A percentile compares a stretch with the other conserved stretches of the same genome.
These are phyloP conservation scores for Setomelanomma holmii DNA, from an alignment of 2,329 filamentous ascomycete species.

Conservation along the genomic window DNA sequence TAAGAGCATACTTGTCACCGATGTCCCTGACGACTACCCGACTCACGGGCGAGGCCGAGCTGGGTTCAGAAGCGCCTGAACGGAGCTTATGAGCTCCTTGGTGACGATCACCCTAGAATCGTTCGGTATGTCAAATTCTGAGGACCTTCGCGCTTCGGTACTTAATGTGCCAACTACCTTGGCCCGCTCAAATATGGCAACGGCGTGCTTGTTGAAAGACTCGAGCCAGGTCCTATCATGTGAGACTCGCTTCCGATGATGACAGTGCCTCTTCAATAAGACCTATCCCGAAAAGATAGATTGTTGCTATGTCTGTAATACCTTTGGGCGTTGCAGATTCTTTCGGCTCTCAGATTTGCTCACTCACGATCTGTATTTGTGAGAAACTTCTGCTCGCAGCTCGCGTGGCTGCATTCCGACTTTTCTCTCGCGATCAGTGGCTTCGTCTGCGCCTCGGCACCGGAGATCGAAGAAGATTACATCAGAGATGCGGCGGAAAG, in stretches of 20 bases:
- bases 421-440: conserved; percentile 14
- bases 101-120: conserved; percentile 1
- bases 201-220: conserved; percentile 5
- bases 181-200: neutral
- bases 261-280: neutral
- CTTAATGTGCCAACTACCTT: neutral
- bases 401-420: conserved; percentile 12
- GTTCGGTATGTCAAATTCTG: neutral
- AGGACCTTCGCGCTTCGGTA: neutral
- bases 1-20: neutral
- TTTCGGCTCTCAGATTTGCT: conserved; percentile 7
- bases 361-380: conserved; percentile 11
- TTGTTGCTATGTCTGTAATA: conserved; percentile 14
- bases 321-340: conserved; percentile 14
- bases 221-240: conserved; percentile 2
- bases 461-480: neutral
- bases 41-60: neutral
- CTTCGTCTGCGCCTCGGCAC: conserved; percentile 2
- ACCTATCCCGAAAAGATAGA: neutral
- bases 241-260: conserved; percentile 3
- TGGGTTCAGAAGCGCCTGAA: neutral
- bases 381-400: conserved; percentile 3
- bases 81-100: neutral
- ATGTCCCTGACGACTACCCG: neutral
- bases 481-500: neutral